Base-by-base conservation (phyloP, 2,329 filamentous ascomycete species). In the Cladosporium austrohemisphaericum region DNA sequence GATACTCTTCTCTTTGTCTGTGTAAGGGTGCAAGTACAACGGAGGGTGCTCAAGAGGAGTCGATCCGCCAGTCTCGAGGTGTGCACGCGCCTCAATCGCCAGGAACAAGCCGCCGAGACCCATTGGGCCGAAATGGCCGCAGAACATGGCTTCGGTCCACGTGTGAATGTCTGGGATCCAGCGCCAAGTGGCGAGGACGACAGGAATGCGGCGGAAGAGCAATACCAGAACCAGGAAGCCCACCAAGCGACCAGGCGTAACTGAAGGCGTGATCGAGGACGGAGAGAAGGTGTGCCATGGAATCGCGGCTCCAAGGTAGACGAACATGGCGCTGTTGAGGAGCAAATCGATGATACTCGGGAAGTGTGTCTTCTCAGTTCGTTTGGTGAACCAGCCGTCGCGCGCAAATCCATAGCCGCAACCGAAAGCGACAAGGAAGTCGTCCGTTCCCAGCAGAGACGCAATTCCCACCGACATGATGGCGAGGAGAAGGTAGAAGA, bases 81-180 rank as follows among this genome's bases (percentile, higher is more conserved):
- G 68, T 0, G 73, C 76, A 19, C 76, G 65, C 1, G 75, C 74
- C 65, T 80, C 77, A 37, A 80, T 77, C 1, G 76, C 75, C 1
- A 81, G 69, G 62, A 80, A 80, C 5, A 80, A 61, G 0, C 74
- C 77, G 2, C 76, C 77, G 1, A 80, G 70, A 14, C 78, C 78
- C 71, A 80, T 80, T 7, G 77, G 77, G 0, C 77, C 77, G 50
- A 81, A 80, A 57, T 80, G 77, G 0, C 77, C 77, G 35, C 69
- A 71, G 60, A 80, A 80, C 0, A 80, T 59, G 0, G 77, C 77
- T 60, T 80, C 78, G 5, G 70, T 68, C 18, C 71, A 71, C 0
- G 76, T 78, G 6, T 66, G 61, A 37, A 80, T 68, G 44, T 75
- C 71, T 0, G 75, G 76, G 9, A 78, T 66, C 52, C 73, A 66